Percentiles rank a stretch among this genome's conserved stretches.
Evolutionary conservation across 1,284 basidiomycete genomes (phyloP).

Genomic region (Cutaneotrichosporon dermatis): DNA sequence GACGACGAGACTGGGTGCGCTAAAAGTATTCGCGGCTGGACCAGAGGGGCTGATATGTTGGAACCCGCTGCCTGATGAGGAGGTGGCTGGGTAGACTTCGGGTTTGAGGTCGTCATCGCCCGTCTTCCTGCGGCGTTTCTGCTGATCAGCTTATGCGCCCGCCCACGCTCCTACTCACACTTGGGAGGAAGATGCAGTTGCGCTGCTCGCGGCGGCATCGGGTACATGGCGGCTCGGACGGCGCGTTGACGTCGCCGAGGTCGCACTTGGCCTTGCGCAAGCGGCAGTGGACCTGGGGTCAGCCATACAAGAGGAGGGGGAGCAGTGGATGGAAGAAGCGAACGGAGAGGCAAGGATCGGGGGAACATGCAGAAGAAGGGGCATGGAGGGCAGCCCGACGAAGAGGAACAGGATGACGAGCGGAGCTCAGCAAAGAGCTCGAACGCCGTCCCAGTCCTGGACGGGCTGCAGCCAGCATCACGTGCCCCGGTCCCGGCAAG

Average conservation of each 20-base stretch:
- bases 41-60: background rate
- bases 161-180: conserved; percentile 23
- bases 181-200: conserved; percentile 50
- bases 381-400: no score
- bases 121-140: conserved; percentile 40
- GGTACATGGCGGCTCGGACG: conserved; percentile 49
- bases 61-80: background rate
- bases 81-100: conserved; percentile 2
- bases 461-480: no score
- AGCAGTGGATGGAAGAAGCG: background rate
- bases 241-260: conserved; percentile 50
- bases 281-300: conserved; percentile 42
- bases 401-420: no score
- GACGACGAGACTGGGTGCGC: no score
- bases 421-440: no score
- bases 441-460: background rate
- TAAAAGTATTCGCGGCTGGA: background rate
- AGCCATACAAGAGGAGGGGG: background rate
- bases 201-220: conserved; percentile 50
- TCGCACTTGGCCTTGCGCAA: conserved; percentile 51
- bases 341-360: background rate
- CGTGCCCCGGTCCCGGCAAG: no score
- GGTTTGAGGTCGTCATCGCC: conserved; percentile 19
- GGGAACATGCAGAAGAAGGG: background rate
- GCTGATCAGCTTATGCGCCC: background rate